Base-by-base conservation (phyloP, 371 early-diverging fungal genomes). In the Gilbertella persicaria region DNA sequence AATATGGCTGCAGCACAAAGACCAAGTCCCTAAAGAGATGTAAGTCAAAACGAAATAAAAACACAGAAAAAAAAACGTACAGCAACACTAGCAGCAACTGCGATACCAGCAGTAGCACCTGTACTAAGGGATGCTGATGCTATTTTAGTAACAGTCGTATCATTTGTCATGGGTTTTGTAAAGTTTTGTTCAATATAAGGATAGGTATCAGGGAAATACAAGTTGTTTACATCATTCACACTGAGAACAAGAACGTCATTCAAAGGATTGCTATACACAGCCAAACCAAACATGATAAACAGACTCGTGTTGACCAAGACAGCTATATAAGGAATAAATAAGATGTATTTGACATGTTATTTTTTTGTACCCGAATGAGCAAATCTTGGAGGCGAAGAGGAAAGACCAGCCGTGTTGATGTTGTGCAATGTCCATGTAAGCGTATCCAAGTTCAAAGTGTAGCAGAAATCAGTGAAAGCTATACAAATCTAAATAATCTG, bases 391-490 rank as follows among this genome's bases (percentile, higher is more conserved):
- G n/a, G n/a, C n/a, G n/a, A n/a, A n/a, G n/a, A n/a, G n/a, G n/a
- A n/a, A n/a, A n/a, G n/a, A n/a, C n/a, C n/a, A n/a, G n/a, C n/a
- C n/a, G n/a, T n/a, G n/a, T n/a, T n/a, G n/a, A n/a, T n/a, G n/a
- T n/a, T n/a, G n/a, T n/a, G n/a, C n/a, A n/a, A n/a, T n/a, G 39
- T 46, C 55, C 55, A 54, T 6, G 1, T 38, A 29, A 46, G 29
- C 1, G 28, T 29, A 19, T 19, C 40, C 21, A 54, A 29, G 17
- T 46, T 46, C 0, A 54, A 24, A 13, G 55, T 54, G 14, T 54
- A 54, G 12, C 44, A 45, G 13, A 46, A 54, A 40, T 54, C 55
- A 25, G 41, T 46, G n/a, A 40, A 38, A 17, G 46, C 55, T 40
- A 40, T 10, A n/a, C n/a, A n/a, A n/a, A n/a, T n/a, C n/a, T n/a